Evolutionary conservation across 1,139 yeast genomes (phyloP).

Genomic region (Williopsis jadinii): DNA sequence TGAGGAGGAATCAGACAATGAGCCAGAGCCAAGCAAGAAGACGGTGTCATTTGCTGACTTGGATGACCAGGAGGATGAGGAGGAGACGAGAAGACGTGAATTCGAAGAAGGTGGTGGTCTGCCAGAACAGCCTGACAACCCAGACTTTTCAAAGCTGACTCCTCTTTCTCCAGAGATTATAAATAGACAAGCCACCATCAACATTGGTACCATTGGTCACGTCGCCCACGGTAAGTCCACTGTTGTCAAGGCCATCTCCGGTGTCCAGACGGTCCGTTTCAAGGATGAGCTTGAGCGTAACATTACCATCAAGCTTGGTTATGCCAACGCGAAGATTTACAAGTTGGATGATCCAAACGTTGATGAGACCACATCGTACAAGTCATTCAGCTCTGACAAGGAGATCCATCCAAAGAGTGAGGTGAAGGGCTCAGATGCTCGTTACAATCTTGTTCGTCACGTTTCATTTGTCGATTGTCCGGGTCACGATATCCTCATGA

Average conservation of each 20-base stretch:
- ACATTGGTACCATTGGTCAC: conserved; percentile 98
- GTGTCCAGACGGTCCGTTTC: conserved; percentile 98
- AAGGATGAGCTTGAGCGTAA: conserved; percentile 98
- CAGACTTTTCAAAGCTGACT: conserved; percentile 70
- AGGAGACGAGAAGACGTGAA: conserved; percentile 72
- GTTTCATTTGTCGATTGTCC: conserved; percentile 99
- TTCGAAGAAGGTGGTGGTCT: conserved; percentile 98
- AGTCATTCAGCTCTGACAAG: conserved; percentile 88
- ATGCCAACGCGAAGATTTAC: conserved; percentile 97
- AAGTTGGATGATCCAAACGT: conserved; percentile 82
- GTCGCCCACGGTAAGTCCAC: conserved; percentile 99
- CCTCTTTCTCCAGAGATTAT: conserved; percentile 93
- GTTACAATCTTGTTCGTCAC: conserved; percentile 87
- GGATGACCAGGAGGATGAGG: conserved; percentile 52
- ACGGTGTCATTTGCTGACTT: conserved; percentile 78
- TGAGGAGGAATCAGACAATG: conserved; percentile 29
- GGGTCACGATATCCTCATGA: conserved; percentile 99
- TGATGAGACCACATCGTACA: conserved; percentile 93
- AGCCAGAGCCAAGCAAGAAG: conserved; percentile 44
- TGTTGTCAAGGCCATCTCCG: conserved; percentile 97
- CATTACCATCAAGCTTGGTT: conserved; percentile 96
- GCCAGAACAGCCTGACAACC: conserved; percentile 91
- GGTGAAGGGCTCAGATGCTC: conserved; percentile 77
- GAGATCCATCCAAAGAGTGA: conserved; percentile 92
- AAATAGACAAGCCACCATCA: conserved; percentile 98